Evolutionary conservation across 2,329 filamentous ascomycete genomes (phyloP).

Genomic region (Cladorrhinum sp.): DNA sequence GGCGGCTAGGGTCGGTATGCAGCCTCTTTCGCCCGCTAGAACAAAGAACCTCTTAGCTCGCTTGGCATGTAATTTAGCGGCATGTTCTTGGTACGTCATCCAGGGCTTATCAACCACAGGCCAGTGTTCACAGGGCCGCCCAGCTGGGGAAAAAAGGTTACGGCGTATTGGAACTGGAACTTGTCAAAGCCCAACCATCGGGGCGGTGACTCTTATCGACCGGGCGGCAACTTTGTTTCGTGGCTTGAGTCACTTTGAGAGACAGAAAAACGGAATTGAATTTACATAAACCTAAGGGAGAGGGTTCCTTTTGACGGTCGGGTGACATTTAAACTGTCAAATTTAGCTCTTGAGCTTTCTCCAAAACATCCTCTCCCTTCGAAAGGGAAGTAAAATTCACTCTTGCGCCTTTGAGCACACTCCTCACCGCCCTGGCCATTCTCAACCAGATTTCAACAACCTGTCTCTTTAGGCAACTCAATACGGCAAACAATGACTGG

Average conservation of each 20-base stretch:
- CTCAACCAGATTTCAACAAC: background rate
- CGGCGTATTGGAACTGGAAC: background rate
- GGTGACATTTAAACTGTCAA: background rate
- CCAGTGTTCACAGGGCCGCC: background rate
- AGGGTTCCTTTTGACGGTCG: background rate
- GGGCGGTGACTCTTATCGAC: constrained; percentile 10
- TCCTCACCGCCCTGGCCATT: background rate
- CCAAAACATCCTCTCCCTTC: background rate
- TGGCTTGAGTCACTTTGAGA: background rate
- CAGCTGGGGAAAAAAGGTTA: background rate
- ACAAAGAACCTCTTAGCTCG: constrained; percentile 17
- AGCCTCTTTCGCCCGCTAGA: constrained; percentile 17
- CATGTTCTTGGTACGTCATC: constrained; percentile 13
- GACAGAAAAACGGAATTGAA: background rate
- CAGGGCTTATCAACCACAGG: constrained; percentile 2
- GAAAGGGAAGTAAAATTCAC: too few relatives aligned
- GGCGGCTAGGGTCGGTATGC: constrained; percentile 23
- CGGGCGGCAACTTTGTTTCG: background rate
- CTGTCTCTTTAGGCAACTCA: background rate
- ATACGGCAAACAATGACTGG: background rate
- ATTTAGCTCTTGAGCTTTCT: background rate
- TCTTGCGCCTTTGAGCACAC: too few relatives aligned
- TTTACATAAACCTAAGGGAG: background rate
- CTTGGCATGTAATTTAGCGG: constrained; percentile 18
- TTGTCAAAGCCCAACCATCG: constrained; percentile 6